phyloP scores from a whole-genome alignment of 2,329 filamentous ascomycete genomes.

The Epichloe festucae region DNA sequence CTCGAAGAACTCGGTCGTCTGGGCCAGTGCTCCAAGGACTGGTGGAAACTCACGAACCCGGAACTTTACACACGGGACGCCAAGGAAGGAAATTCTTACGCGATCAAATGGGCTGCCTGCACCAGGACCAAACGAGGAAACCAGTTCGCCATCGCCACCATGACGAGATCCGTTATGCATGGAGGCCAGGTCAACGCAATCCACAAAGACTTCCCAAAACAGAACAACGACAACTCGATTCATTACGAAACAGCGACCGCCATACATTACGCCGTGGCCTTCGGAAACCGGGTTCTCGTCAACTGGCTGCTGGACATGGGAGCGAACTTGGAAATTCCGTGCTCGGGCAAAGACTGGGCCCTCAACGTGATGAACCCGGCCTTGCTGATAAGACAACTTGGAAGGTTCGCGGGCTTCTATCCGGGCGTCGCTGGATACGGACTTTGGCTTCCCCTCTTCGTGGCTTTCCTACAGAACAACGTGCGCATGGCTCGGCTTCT shows the following conservation, averaged over 20 bases:
- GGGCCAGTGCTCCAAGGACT: not conserved
- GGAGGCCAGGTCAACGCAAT: conserved; percentile 2
- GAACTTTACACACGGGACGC: conserved; percentile 1
- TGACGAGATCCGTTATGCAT: not conserved
- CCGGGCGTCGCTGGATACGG: not conserved
- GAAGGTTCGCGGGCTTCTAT: not conserved
- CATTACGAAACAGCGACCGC: not conserved
- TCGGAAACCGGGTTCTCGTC: not conserved
- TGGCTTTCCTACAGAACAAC: not conserved
- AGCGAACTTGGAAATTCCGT: not conserved
- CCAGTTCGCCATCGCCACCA: not conserved
- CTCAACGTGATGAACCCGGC: not conserved
- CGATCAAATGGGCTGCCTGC: conserved; percentile 2
- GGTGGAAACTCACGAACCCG: not conserved
- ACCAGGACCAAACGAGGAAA: not conserved
- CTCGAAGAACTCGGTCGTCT: not conserved
- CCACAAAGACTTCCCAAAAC: not conserved
- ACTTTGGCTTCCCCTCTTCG: not conserved
- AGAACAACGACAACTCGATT: too few relatives aligned
- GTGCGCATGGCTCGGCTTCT: not conserved
- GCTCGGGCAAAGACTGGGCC: not conserved
- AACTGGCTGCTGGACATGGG: not conserved
- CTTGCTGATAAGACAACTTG: not conserved
- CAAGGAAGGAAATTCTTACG: not conserved
- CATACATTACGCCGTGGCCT: not conserved